phyloP scores from a whole-genome alignment of 2,329 filamentous ascomycete species.

The Diaporthe vaccinii region DNA sequence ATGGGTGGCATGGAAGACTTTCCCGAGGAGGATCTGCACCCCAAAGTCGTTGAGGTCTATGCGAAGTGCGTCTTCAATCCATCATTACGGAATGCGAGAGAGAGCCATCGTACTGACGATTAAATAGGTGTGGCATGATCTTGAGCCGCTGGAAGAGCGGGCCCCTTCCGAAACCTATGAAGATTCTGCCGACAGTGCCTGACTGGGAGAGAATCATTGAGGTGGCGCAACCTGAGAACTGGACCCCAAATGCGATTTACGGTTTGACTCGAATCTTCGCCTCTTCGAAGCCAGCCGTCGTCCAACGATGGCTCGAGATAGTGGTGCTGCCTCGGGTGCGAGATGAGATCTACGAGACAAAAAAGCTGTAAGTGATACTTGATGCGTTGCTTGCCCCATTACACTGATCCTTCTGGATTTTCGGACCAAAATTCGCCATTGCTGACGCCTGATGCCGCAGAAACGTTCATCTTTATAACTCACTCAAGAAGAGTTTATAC shows the following conservation, averaged over 20 bases:
- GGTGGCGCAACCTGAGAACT: slow-evolving; percentile 69
- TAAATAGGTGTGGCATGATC: slow-evolving; percentile 81
- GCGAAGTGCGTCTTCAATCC: slow-evolving; percentile 73
- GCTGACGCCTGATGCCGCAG: neutral
- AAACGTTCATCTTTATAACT: slow-evolving; percentile 88
- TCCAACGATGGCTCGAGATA: slow-evolving; percentile 87
- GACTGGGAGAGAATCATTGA: slow-evolving; percentile 91
- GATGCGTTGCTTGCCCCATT: neutral
- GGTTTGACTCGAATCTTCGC: slow-evolving; percentile 95
- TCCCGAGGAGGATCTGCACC: slow-evolving; percentile 79
- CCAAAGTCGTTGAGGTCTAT: slow-evolving; percentile 94
- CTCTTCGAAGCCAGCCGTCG: slow-evolving; percentile 82
- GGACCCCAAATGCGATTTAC: slow-evolving; percentile 82
- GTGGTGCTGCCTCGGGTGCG: slow-evolving; percentile 92
- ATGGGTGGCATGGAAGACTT: slow-evolving; percentile 79
- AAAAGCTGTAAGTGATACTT: slow-evolving; percentile 79
- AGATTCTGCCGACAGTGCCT: slow-evolving; percentile 92
- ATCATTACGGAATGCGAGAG: slow-evolving; percentile 6
- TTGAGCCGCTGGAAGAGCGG: slow-evolving; percentile 95
- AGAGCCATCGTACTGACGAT: slow-evolving; percentile 37
- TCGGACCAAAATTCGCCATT: rapidly evolving
- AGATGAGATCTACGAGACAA: slow-evolving; percentile 92
- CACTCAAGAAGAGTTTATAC: slow-evolving; percentile 92
- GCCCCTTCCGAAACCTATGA: slow-evolving; percentile 97
- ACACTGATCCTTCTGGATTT: too few species aligned